Evolutionary conservation across 352 stramenopile species (phyloP), one percentile per base, ranked within the genome.

Genomic region (Pythium folliculosum): DNA sequence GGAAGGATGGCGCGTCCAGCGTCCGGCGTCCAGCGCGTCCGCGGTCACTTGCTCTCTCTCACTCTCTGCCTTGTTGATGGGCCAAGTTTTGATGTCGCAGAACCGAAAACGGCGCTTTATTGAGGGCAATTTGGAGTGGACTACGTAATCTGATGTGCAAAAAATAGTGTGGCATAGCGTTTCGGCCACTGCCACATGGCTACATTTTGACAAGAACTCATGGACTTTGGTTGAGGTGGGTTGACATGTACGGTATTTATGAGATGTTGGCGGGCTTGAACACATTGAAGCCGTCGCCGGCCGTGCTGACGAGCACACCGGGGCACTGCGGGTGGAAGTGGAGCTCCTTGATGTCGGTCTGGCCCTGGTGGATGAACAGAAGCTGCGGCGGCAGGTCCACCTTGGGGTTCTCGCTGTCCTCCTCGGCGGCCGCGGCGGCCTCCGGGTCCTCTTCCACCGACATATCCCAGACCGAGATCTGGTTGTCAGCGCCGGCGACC

Each of bases 351-450:
- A 99, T 98, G 75, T 99, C 96, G 53, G 89, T 92, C 70, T 98
- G 97, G n/a, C 98, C 98, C 74, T 98, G 97, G 82, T 99, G 97
- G 58, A 99, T 97, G 84, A 99, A 99, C 25, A 99, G 86, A 45
- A 99, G 88, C 83, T 99, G 97, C 44, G 97, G 95, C 35, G 97
- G 97, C 72, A 99, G 82, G 60, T 98, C 90, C 61, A 94, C 62
- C 73, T 93, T 91, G n/a, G 79, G 76, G 45, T 78, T 75, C 48
- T 62, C 75, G 59, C 67, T 76, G 57, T 82, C 75, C 40, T 64
- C 75, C n/a, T 81, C 71, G 8, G 71, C 72, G 30, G 78, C 78
- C 4, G 68, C 76, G 5, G 69, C 76, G 9, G 85, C 84, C 56
- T 93, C 89, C 37, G 95, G 77, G 66, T 99, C 97, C 73, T 98